These are phyloP conservation scores for Eutrema yunnanense DNA, from an alignment of 345 rosid genomes.

Conservation along the genomic window DNA sequence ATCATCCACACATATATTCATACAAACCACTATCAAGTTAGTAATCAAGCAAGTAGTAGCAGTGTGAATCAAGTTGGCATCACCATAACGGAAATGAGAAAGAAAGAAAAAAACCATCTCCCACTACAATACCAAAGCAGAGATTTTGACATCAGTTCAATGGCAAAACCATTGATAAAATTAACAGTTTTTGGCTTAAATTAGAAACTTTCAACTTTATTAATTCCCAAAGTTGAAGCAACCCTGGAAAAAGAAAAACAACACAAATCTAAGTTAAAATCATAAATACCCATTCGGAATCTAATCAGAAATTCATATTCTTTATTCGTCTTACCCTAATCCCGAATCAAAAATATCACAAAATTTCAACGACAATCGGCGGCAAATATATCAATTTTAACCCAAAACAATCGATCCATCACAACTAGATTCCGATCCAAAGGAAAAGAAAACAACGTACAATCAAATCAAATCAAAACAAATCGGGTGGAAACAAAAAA, in stretches of 20 bases:
- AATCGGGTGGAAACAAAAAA: not conserved
- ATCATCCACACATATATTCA: not conserved
- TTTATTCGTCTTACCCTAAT: constrained; percentile 8
- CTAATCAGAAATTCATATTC: not conserved
- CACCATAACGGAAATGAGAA: no score
- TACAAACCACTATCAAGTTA: not conserved
- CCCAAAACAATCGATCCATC: constrained; percentile 1
- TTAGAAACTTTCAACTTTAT: not conserved
- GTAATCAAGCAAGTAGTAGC: not conserved
- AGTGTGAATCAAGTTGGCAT: no score
- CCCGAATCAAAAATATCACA: constrained; percentile 2
- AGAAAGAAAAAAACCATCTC: not conserved
- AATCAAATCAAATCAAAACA: not conserved
- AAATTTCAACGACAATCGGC: constrained; percentile 1
- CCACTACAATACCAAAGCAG: not conserved
- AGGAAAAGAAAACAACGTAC: not conserved
- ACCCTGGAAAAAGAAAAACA: not conserved
- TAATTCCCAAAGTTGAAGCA: not conserved
- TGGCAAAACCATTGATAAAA: not conserved
- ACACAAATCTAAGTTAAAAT: not conserved
- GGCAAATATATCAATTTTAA: not conserved
- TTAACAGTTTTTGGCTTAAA: not conserved
- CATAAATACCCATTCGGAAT: not conserved
- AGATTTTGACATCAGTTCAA: not conserved
- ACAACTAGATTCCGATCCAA: not conserved